phyloP scores from a whole-genome alignment of 2,329 filamentous ascomycete genomes.

The Colletotrichum coccodes region DNA sequence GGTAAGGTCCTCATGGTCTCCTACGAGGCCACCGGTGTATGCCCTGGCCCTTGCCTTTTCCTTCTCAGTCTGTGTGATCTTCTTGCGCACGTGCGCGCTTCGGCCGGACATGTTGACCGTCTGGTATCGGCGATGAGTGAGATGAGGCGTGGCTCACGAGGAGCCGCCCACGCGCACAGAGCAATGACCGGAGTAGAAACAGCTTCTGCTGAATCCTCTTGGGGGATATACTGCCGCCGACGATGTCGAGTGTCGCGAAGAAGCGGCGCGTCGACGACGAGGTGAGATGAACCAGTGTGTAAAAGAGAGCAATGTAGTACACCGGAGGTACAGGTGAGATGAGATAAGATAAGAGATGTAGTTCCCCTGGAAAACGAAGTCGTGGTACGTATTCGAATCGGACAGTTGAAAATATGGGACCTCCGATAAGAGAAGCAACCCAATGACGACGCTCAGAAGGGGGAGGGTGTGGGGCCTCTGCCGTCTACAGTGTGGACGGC shows the following conservation, averaged over 20 bases:
- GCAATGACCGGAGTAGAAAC: neutral
- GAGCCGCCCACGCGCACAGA: neutral
- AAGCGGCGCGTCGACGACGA: neutral
- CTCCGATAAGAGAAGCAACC: slow-evolving; percentile 4
- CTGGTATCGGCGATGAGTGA: neutral
- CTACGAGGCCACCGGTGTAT: slow-evolving; percentile 38
- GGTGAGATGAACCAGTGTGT: neutral
- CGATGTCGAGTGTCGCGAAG: neutral
- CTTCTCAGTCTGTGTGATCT: slow-evolving; percentile 60
- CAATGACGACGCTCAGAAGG: neutral
- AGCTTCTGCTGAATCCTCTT: neutral
- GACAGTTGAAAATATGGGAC: neutral
- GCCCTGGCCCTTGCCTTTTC: slow-evolving; percentile 49
- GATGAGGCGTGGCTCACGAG: neutral
- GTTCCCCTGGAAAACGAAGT: neutral
- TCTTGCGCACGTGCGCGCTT: slow-evolving; percentile 68
- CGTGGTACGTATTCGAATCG: slow-evolving; percentile 4
- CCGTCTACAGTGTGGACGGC: neutral
- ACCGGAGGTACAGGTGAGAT: neutral
- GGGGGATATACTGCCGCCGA: too few relatives aligned
- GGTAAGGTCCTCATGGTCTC: slow-evolving; percentile 49
- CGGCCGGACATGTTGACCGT: slow-evolving; percentile 62
- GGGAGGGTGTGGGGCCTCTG: neutral
- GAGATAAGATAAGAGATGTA: slow-evolving; percentile 18
- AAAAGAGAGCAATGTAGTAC: neutral